Conservation (phyloP, 495 filamentous ascomycete genomes). For the Penicillium odoratum region DNA sequence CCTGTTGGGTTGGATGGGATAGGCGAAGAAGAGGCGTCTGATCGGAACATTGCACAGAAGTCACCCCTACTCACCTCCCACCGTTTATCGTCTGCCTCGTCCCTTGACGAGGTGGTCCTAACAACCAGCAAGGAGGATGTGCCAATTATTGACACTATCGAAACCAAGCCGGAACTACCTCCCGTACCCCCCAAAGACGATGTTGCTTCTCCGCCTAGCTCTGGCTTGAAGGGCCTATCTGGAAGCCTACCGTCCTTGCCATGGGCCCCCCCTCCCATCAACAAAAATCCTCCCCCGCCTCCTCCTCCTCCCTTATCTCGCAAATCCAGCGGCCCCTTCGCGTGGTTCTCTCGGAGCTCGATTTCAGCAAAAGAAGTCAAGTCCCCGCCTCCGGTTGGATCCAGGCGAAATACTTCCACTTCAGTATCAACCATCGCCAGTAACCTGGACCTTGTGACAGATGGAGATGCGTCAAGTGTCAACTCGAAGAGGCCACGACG, state of each 20-base stretch:
- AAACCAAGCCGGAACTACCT: constrained; percentile 43
- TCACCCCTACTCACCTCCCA: constrained; percentile 60
- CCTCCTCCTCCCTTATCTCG: constrained; percentile 51
- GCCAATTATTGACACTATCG: constrained; percentile 21
- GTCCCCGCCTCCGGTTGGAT: constrained; percentile 47
- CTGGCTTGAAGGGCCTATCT: constrained; percentile 50
- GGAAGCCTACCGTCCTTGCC: constrained; percentile 52
- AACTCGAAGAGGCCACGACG: constrained; percentile 50
- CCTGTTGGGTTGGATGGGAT: constrained; percentile 8
- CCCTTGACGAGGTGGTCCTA: constrained; percentile 70
- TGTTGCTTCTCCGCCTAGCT: constrained; percentile 34
- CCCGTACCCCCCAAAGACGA: constrained; percentile 54
- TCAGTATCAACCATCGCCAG: constrained; percentile 73
- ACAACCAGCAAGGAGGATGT: constrained; percentile 54
- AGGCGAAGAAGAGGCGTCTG: constrained; percentile 35
- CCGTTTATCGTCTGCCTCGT: constrained; percentile 59
- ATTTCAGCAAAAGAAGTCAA: constrained; percentile 58
- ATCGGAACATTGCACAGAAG: constrained; percentile 39
- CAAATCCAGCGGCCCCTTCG: constrained; percentile 78
- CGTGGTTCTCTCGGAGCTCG: constrained; percentile 79
- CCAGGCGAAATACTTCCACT: constrained; percentile 68
- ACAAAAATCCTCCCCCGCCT: constrained; percentile 41
- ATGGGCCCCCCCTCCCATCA: constrained; percentile 46
- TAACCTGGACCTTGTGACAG: constrained; percentile 70
- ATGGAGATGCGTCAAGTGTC: constrained; percentile 48